Evolutionary conservation across 2,329 filamentous ascomycete genomes (phyloP), one percentile per base, ranked within the genome.

Genomic region (Chaetomium strumarium): DNA sequence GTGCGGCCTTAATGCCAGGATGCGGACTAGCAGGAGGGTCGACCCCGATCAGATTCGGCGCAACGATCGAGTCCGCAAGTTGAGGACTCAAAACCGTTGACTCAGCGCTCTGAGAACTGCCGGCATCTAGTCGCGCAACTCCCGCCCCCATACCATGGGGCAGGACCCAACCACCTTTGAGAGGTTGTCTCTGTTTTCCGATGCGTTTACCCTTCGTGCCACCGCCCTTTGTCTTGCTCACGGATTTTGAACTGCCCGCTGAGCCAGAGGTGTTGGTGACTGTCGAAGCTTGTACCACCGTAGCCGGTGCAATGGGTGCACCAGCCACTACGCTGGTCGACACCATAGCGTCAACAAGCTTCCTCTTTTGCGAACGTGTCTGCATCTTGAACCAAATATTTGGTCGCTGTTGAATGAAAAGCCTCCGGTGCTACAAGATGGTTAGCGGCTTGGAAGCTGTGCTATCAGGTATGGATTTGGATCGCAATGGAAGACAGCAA

Each of bases 111-210:
- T 33, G 33, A 6, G 24, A n/a, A 11, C 4, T n/a, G 16, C 38
- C 33, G 36, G 29, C 12, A 19, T 33, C 31, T 13, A 20, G 2
- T 1, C 19, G 16, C 16, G 19, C 13, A 12, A 50, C 19, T 14
- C 17, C 39, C 13, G 41, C 37, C 8, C 57, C 57, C 55, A 61
- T 58, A 12, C 57, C 57, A 49, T 60, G 60, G 2, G 52, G 53
- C 16, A 60, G 31, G 6, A 36, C 49, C 55, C 55, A 58, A 12
- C 49, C 52, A 16, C 52, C 46, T 48, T 53, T 53, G 42, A 56
- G n/a, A 1, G 46, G 47, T 29, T 49, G 41, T 5, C 46, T 12
- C 29, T 41, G 44, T 31, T 52, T 55, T 13, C 14, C 34, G 16
- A 39, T 40, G 8, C 46, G 46, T 20, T 56, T 58, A 16, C 40